A percentile compares a stretch with the other conserved stretches of the same genome.
phyloP scores from a whole-genome alignment of 768 basidiomycete species.

The Psilocybe cubensis region DNA sequence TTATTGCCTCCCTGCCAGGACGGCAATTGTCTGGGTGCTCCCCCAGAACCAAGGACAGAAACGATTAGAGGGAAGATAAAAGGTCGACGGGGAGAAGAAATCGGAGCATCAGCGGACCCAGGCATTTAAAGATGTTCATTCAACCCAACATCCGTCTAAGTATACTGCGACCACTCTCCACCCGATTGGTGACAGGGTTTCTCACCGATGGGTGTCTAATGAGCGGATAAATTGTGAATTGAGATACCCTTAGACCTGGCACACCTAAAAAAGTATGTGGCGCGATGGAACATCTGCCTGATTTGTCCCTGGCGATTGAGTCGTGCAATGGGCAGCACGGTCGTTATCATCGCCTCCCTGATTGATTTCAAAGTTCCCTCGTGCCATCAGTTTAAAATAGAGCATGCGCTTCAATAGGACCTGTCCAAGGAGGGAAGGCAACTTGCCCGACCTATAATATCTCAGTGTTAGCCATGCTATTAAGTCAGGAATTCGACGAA shows the following conservation, averaged over 20 bases:
- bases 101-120: not conserved
- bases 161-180: no score
- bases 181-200: no score
- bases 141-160: no score
- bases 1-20: not conserved
- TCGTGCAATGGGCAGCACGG: no score
- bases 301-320: no score
- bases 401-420: no score
- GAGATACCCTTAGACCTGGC: not conserved
- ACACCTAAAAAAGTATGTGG: not conserved
- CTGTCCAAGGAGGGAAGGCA: not conserved
- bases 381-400: no score
- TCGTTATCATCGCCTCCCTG: no score
- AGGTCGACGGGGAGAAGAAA: not conserved
- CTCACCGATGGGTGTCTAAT: not conserved
- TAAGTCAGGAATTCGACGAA: not conserved
- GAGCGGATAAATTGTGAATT: not conserved
- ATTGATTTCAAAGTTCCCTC: no score
- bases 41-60: not conserved
- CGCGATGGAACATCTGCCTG: not conserved
- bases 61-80: not conserved
- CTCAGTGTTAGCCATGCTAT: not conserved
- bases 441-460: no score
- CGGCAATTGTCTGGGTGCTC: not conserved
- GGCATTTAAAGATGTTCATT: no score